These are phyloP conservation scores for Kondoa subrosea DNA, from an alignment of 768 basidiomycete species.

Conservation along the genomic window DNA sequence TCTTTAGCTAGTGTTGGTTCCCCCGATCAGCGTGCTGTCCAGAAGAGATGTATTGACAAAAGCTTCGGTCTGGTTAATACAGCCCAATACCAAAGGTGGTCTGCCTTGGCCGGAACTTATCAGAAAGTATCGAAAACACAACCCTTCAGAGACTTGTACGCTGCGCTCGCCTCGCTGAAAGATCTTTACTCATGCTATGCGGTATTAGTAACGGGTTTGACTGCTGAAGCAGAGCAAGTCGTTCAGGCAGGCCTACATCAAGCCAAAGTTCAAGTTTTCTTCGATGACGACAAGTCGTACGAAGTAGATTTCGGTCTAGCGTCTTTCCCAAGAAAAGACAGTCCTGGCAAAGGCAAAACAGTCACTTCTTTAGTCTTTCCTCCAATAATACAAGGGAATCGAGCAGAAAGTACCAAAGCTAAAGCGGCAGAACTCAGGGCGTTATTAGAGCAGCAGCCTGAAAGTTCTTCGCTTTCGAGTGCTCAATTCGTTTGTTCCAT, in stretches of 20 bases:
- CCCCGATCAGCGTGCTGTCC: not conserved
- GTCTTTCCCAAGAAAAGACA: not conserved
- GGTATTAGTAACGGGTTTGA: conserved; percentile 10
- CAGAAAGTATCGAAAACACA: conserved; percentile 19
- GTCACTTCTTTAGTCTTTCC: not conserved
- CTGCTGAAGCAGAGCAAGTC: conserved; percentile 11
- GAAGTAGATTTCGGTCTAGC: conserved; percentile 1
- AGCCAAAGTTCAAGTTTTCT: not conserved
- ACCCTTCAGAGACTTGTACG: not conserved
- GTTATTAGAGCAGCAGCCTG: not conserved
- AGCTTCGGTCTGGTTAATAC: not conserved
- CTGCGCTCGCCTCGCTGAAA: not conserved
- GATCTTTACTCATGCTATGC: not conserved
- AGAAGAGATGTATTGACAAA: not conserved
- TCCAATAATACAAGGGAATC: not conserved
- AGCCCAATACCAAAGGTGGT: not conserved
- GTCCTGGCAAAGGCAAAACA: not conserved
- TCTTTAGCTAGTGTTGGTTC: not conserved
- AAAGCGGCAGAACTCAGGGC: not conserved
- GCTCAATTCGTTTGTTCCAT: not conserved
- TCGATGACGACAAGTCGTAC: not conserved
- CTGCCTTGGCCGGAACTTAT: conserved; percentile 14
- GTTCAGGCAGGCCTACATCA: conserved; percentile 7
- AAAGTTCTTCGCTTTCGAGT: not conserved
- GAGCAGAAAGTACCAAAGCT: not conserved